These are phyloP conservation scores for Daedalea quercina DNA, from an alignment of 768 basidiomycete genomes.

Conservation along the genomic window DNA sequence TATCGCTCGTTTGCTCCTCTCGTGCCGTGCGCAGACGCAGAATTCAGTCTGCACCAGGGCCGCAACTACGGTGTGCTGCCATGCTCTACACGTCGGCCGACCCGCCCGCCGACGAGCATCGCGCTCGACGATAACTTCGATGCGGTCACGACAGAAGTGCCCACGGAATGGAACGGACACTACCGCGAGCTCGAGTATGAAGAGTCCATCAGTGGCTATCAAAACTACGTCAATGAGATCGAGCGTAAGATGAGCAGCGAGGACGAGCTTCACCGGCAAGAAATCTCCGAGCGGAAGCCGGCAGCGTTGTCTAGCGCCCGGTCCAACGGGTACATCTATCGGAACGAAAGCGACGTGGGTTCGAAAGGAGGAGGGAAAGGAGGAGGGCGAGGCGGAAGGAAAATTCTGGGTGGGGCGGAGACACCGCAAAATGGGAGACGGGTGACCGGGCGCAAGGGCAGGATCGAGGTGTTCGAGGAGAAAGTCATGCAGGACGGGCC, in stretches of 20 bases:
- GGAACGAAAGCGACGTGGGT: constrained; percentile 2
- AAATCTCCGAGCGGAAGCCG: background rate
- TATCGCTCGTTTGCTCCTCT: background rate
- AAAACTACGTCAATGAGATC: constrained; percentile 24
- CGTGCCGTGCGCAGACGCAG: background rate
- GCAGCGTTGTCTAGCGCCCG: background rate
- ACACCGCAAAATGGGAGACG: constrained; percentile 16
- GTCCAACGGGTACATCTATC: background rate
- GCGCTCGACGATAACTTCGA: constrained; percentile 24
- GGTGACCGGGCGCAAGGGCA: constrained; percentile 19
- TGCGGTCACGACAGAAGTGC: constrained; percentile 21
- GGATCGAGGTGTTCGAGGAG: constrained; percentile 25
- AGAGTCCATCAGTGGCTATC: constrained; percentile 22
- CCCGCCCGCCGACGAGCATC: constrained; percentile 15
- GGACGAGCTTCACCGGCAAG: constrained; percentile 6
- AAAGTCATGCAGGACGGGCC: constrained; percentile 28
- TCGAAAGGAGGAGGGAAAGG: too few relatives aligned
- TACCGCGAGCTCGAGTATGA: constrained; percentile 13
- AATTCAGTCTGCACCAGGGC: constrained; percentile 1
- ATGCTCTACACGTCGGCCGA: constrained; percentile 8
- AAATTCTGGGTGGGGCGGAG: background rate
- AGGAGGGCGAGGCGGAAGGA: background rate
- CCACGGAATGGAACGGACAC: constrained; percentile 18
- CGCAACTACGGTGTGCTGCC: constrained; percentile 7
- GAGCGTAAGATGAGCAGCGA: constrained; percentile 22